A percentile compares a stretch with the other conserved stretches of the same genome.
These are phyloP conservation scores for Triangularia verruculosa DNA, from an alignment of 2,329 filamentous ascomycete genomes.

Conservation along the genomic window DNA sequence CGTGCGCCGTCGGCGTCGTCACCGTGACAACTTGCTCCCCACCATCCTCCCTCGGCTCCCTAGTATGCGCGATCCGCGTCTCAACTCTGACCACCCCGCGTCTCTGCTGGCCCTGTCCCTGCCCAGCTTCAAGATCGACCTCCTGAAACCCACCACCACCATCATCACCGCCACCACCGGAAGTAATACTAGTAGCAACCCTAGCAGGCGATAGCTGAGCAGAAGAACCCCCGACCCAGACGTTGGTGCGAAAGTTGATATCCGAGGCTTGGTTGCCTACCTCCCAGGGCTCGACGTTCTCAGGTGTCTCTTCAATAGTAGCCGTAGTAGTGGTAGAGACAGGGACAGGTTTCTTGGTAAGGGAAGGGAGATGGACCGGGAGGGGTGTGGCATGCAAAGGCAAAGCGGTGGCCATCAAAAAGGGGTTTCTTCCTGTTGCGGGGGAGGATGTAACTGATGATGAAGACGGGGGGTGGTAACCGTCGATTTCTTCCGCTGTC, in stretches of 20 bases:
- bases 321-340: not conserved
- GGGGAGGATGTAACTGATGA: not conserved
- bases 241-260: conserved; percentile 14
- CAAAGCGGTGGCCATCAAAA: conserved; percentile 19
- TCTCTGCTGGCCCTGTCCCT: not conserved
- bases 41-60: not conserved
- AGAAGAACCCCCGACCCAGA: conserved; percentile 10
- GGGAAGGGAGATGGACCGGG: not conserved
- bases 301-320: not conserved
- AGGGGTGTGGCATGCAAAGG: not conserved
- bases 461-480: conserved; percentile 12
- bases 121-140: not conserved
- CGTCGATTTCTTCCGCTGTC: conserved; percentile 12
- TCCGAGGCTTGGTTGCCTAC: not conserved
- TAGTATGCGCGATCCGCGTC: conserved; percentile 17
- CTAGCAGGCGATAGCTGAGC: not conserved
- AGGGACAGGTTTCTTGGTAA: conserved; percentile 1
- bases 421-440: conserved; percentile 10
- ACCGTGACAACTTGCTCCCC: not conserved
- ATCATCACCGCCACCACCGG: not conserved
- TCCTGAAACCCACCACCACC: not conserved
- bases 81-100: conserved; percentile 18
- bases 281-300: not conserved
- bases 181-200: not conserved
- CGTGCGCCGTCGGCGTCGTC: not conserved